A percentile compares a stretch with the other conserved stretches of the same genome.
These are phyloP conservation scores for Saccharomyces uvarum DNA, from an alignment of 1,139 yeast genomes.

Conservation along the genomic window DNA sequence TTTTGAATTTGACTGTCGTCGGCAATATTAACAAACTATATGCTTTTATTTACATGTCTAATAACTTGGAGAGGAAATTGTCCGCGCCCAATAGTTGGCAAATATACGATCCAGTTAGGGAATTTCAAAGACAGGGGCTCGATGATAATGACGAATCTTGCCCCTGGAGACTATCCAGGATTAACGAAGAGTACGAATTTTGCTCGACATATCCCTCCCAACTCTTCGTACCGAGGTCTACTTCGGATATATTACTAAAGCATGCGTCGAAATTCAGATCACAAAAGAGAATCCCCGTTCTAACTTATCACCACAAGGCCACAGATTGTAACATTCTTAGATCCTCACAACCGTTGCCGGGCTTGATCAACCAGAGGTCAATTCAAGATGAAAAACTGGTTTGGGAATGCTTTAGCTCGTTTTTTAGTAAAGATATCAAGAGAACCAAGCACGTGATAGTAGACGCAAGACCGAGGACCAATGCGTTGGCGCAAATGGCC, in stretches of 20 bases:
- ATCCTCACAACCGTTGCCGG: constrained; percentile 90
- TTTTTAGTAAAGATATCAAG: neutral
- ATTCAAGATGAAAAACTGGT: constrained; percentile 84
- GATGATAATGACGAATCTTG: constrained; percentile 19
- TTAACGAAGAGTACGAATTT: constrained; percentile 60
- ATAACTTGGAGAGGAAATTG: constrained; percentile 43
- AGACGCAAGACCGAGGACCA: constrained; percentile 86
- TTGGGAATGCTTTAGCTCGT: constrained; percentile 50
- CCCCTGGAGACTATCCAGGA: constrained; percentile 61
- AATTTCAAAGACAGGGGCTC: constrained; percentile 62
- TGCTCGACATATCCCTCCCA: constrained; percentile 70
- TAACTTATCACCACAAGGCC: constrained; percentile 64
- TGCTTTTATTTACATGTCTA: constrained; percentile 64
- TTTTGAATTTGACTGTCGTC: constrained; percentile 58
- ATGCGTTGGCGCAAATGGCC: constrained; percentile 95
- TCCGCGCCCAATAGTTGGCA: constrained; percentile 55
- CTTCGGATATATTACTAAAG: constrained; percentile 73
- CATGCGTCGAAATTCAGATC: constrained; percentile 85
- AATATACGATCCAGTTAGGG: constrained; percentile 53
- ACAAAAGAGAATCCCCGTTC: constrained; percentile 73
- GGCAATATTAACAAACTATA: constrained; percentile 51
- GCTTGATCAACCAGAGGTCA: constrained; percentile 78
- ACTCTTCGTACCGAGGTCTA: constrained; percentile 61
- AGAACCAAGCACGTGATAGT: constrained; percentile 48
- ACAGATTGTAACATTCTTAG: constrained; percentile 79